Conservation (phyloP, 495 filamentous ascomycete genomes). For the Apodospora peruviana region DNA sequence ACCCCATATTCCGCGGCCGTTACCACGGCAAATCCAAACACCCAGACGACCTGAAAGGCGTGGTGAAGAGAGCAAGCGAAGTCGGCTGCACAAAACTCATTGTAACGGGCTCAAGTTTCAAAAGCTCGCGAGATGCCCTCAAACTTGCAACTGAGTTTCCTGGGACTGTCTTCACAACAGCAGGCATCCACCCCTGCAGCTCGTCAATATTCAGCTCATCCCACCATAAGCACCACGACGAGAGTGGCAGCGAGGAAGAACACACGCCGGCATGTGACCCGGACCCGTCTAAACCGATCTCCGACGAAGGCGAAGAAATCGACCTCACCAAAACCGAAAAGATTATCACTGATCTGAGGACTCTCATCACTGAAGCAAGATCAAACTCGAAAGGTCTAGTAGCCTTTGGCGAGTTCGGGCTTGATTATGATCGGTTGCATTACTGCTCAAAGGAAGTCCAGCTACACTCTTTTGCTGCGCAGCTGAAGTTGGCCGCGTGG, state of each 20-base stretch:
- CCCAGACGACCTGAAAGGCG: constrained; percentile 68
- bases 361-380: constrained; percentile 40
- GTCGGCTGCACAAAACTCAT: constrained; percentile 84
- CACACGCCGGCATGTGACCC: constrained; percentile 41
- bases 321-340: constrained; percentile 26
- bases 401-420: constrained; percentile 91
- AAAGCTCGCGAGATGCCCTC: constrained; percentile 69
- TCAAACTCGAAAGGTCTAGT: constrained; percentile 45
- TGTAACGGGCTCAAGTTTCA: constrained; percentile 85
- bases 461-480: constrained; percentile 74
- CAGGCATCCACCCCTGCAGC: constrained; percentile 89
- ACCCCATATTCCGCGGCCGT: constrained; percentile 75
- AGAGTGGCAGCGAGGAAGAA: constrained; percentile 26
- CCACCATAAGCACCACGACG: constrained; percentile 48
- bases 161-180: constrained; percentile 76
- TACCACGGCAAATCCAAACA: constrained; percentile 82
- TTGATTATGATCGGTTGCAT: constrained; percentile 90
- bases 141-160: constrained; percentile 67
- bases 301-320: constrained; percentile 31
- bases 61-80: constrained; percentile 67
- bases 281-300: constrained; percentile 32
- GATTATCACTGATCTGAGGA: constrained; percentile 55
- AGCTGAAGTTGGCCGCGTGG: constrained; percentile 62
- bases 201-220: constrained; percentile 59
- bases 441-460: constrained; percentile 72